Evolutionary conservation across 179 eudicot genomes (phyloP).

Genomic region (Drosera spatulata): DNA sequence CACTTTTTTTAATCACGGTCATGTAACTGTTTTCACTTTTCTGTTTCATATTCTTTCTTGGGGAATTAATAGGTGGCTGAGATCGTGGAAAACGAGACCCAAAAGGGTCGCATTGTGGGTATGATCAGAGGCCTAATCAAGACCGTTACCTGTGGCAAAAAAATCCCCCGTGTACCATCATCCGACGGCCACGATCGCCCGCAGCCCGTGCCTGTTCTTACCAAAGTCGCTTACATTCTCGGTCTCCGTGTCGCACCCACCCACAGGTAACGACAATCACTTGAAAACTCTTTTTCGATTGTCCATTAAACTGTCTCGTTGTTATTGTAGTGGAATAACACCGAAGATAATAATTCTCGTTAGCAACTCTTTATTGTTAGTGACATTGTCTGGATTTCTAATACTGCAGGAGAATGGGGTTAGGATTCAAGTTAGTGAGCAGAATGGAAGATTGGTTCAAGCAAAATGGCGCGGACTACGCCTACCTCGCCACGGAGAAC

Average conservation of each 20-base stretch:
- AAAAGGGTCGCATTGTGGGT: slow-evolving; percentile 54
- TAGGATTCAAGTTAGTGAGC: slow-evolving; percentile 56
- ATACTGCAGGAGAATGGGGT: slow-evolving; percentile 61
- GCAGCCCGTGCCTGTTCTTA: slow-evolving; percentile 24
- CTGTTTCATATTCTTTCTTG: too few relatives aligned
- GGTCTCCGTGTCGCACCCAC: slow-evolving; percentile 92
- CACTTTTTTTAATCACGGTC: too few relatives aligned
- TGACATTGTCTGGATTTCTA: background rate
- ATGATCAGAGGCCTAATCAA: slow-evolving; percentile 87
- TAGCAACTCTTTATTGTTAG: background rate
- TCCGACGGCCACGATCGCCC: slow-evolving; percentile 9
- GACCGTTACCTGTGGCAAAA: slow-evolving; percentile 72
- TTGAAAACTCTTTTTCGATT: background rate
- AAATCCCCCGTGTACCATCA: slow-evolving; percentile 23
- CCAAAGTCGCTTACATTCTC: slow-evolving; percentile 75
- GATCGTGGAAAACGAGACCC: slow-evolving; percentile 13
- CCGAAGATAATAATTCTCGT: too few relatives aligned
- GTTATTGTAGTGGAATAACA: too few relatives aligned
- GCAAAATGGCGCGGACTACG: slow-evolving; percentile 65
- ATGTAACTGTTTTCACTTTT: too few relatives aligned
- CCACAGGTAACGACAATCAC: slow-evolving; percentile 38
- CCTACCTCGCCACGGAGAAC: slow-evolving; percentile 76
- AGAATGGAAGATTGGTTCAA: slow-evolving; percentile 72
- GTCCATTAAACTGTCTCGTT: too few relatives aligned
- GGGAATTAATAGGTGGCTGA: slow-evolving; percentile 55